Percentiles rank a stretch among this genome's conserved stretches.
These are phyloP conservation scores for Chlorella sp. DNA, from an alignment of 139 green algal genomes.

Conservation along the genomic window DNA sequence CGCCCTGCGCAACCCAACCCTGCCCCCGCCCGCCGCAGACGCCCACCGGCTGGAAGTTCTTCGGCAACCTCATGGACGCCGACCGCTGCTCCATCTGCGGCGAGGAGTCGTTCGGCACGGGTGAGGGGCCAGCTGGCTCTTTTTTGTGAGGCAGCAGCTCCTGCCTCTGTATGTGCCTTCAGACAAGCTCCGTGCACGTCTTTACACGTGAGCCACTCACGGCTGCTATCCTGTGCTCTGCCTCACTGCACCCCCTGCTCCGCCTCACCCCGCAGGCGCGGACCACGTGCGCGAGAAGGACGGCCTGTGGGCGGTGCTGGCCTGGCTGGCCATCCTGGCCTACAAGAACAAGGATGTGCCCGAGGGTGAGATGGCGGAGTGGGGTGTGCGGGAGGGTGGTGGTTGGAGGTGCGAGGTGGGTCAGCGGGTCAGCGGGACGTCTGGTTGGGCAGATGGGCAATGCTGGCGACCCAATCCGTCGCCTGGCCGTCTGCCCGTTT, in stretches of 20 bases:
- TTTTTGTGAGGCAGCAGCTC: too few relatives aligned
- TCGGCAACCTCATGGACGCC: conserved; percentile 99
- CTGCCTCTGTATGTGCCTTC: too few relatives aligned
- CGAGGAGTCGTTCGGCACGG: conserved; percentile 98
- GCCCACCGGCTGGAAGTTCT: conserved; percentile 99
- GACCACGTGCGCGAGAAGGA: conserved; percentile 99
- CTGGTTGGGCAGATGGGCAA: too few relatives aligned
- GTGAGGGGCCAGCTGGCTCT: neutral
- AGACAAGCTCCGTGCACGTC: too few relatives aligned
- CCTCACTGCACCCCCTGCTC: neutral
- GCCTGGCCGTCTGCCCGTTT: too few relatives aligned
- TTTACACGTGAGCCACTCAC: too few relatives aligned
- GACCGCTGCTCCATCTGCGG: conserved; percentile 95
- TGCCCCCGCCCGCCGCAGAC: conserved; percentile 61
- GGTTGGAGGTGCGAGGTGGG: too few relatives aligned
- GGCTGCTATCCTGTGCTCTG: too few relatives aligned
- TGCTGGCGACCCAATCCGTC: too few relatives aligned
- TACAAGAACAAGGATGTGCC: conserved; percentile 88
- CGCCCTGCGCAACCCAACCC: too few relatives aligned
- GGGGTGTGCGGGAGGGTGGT: too few relatives aligned
- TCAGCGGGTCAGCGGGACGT: too few relatives aligned
- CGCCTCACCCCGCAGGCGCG: conserved; percentile 41
- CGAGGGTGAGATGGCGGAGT: conserved; percentile 33
- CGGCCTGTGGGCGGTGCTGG: conserved; percentile 97
- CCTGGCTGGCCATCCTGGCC: conserved; percentile 94